Evolutionary conservation across 1,284 basidiomycete species (phyloP).

Genomic region (Fomitopsis palustris): DNA sequence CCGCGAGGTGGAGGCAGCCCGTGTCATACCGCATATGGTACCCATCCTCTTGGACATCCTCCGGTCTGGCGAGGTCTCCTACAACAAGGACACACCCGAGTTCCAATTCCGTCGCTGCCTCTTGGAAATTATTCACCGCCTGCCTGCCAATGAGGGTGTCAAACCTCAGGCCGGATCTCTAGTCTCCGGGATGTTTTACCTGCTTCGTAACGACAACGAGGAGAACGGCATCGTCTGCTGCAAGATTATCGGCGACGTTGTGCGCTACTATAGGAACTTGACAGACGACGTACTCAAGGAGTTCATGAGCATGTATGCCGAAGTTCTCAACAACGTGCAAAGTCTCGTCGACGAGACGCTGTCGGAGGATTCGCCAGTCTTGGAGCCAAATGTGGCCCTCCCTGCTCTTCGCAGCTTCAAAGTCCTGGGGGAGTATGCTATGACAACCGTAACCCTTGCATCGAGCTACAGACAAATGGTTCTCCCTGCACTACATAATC

Average conservation of each 20-base stretch:
- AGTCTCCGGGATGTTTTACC: slow-evolving; percentile 75
- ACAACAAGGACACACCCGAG: slow-evolving; percentile 78
- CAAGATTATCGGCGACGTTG: slow-evolving; percentile 88
- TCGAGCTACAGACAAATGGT: slow-evolving; percentile 76
- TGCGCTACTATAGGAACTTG: slow-evolving; percentile 66
- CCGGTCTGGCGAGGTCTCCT: slow-evolving; percentile 72
- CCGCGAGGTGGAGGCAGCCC: slow-evolving; percentile 77
- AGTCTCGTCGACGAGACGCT: slow-evolving; percentile 78
- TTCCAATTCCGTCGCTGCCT: slow-evolving; percentile 85
- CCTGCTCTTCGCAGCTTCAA: slow-evolving; percentile 90
- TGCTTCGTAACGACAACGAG: slow-evolving; percentile 92
- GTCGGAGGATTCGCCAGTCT: slow-evolving; percentile 51
- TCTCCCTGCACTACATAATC: slow-evolving; percentile 68
- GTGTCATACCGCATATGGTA: slow-evolving; percentile 69
- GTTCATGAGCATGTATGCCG: slow-evolving; percentile 77
- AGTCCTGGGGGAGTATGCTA: slow-evolving; percentile 91
- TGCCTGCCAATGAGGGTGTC: slow-evolving; percentile 81
- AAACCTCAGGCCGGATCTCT: slow-evolving; percentile 70
- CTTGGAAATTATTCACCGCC: slow-evolving; percentile 85
- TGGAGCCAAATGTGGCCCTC: slow-evolving; percentile 57
- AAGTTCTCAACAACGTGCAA: slow-evolving; percentile 78
- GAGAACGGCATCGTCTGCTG: slow-evolving; percentile 91
- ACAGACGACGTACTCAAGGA: slow-evolving; percentile 79
- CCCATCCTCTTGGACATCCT: slow-evolving; percentile 81
- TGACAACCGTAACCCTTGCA: slow-evolving; percentile 90